Conservation (phyloP, 129 eudicot genomes). For the Chrysanthemum makinoi region DNA sequence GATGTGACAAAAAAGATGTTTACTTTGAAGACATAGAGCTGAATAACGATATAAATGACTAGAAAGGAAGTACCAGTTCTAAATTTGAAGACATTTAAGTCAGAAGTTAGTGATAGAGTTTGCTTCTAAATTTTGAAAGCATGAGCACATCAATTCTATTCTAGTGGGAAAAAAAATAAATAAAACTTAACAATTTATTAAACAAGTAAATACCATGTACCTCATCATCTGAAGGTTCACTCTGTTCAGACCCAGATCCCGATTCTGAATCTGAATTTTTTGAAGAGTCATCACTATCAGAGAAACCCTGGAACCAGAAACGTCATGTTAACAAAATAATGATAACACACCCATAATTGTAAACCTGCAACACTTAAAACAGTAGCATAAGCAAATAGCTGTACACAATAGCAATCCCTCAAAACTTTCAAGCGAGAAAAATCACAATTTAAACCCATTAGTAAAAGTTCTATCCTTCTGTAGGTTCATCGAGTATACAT, state of each 20-base stretch:
- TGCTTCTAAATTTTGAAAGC: not conserved
- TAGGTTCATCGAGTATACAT: no score
- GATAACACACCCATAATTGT: not conserved
- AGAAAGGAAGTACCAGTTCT: not conserved
- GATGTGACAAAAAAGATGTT: not conserved
- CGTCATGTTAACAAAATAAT: not conserved
- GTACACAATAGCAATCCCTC: no score
- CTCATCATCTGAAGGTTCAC: slow-evolving; percentile 55
- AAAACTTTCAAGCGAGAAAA: no score
- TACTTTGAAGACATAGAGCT: not conserved
- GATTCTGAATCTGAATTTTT: not conserved
- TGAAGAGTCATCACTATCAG: not conserved
- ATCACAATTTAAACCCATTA: no score
- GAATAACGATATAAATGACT: not conserved
- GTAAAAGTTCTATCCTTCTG: no score
- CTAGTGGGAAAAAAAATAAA: not conserved
- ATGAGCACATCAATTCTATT: not conserved
- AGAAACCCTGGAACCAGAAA: not conserved
- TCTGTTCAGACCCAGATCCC: slow-evolving; percentile 30
- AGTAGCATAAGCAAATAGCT: no score
- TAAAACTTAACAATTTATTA: not conserved
- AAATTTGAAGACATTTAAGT: not conserved
- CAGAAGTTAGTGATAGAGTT: not conserved
- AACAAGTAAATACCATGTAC: slow-evolving; percentile 43
- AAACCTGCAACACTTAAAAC: no score